phyloP scores from a whole-genome alignment of 768 basidiomycete species.

The Kwoniella europaea region DNA sequence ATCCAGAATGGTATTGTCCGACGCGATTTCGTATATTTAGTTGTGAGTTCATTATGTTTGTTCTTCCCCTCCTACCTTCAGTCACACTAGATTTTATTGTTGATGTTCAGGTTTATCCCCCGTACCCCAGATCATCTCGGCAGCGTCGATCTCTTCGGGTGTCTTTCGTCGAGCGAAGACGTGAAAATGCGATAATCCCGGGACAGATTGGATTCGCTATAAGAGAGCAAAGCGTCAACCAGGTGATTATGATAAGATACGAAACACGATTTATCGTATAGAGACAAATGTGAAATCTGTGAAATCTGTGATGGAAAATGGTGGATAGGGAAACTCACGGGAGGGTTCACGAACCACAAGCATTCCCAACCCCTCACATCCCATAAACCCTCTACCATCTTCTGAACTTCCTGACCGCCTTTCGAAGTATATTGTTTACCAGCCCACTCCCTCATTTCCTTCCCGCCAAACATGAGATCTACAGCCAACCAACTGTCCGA shows the following conservation, averaged over 20 bases:
- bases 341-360: conserved; percentile 47
- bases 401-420: conserved; percentile 52
- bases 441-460: conserved; percentile 38
- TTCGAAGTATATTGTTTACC: conserved; percentile 40
- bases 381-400: conserved; percentile 54
- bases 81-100: too few relatives aligned
- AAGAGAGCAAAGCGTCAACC: neutral
- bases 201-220: conserved; percentile 55
- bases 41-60: too few relatives aligned
- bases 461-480: conserved; percentile 34
- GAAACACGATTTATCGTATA: too few relatives aligned
- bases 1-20: too few relatives aligned
- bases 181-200: conserved; percentile 56
- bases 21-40: too few relatives aligned
- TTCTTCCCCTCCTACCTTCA: too few relatives aligned
- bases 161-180: conserved; percentile 55
- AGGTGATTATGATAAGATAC: too few relatives aligned
- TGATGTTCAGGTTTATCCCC: neutral
- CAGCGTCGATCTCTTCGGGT: conserved; percentile 50
- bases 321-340: too few relatives aligned
- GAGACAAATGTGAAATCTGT: too few relatives aligned
- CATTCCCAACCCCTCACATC: conserved; percentile 55
- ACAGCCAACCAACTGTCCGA: conserved; percentile 37
- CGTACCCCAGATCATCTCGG: conserved; percentile 24
- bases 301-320: too few relatives aligned